These are phyloP conservation scores for Mrakia frigida DNA, from an alignment of 768 basidiomycete genomes.

Conservation along the genomic window DNA sequence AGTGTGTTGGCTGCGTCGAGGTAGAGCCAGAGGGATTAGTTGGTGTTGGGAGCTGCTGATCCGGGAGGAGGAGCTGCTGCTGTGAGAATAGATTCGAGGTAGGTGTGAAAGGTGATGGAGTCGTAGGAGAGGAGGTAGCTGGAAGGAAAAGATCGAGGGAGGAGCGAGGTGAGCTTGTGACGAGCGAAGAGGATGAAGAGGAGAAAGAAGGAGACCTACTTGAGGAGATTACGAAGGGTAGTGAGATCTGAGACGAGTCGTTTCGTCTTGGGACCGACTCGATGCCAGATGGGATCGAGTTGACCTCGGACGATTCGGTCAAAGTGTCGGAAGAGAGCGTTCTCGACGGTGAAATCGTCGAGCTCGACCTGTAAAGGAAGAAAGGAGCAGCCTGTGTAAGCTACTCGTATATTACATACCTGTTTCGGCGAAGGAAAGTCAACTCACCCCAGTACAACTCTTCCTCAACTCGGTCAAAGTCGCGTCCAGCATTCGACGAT, in stretches of 20 bases:
- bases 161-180: constrained; percentile 9
- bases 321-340: constrained; percentile 89
- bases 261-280: constrained; percentile 85
- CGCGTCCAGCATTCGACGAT: constrained; percentile 86
- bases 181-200: not conserved
- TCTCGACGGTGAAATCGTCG: constrained; percentile 86
- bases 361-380: constrained; percentile 67
- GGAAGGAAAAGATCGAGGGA: too few relatives aligned
- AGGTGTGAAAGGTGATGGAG: constrained; percentile 79
- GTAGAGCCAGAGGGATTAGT: constrained; percentile 56
- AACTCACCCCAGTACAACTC: constrained; percentile 67
- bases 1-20: constrained; percentile 86
- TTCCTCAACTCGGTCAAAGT: constrained; percentile 86
- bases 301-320: constrained; percentile 81
- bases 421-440: too few relatives aligned
- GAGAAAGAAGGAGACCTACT: constrained; percentile 51
- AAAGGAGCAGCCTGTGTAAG: not conserved
- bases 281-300: constrained; percentile 93
- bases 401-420: too few relatives aligned
- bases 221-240: constrained; percentile 72
- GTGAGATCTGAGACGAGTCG: constrained; percentile 85
- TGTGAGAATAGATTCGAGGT: constrained; percentile 78
- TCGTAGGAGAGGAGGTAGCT: constrained; percentile 88
- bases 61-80: constrained; percentile 56
- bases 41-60: constrained; percentile 44